These are phyloP conservation scores for Solanum microdontum DNA, from an alignment of 257 asterid species.

Conservation along the genomic window DNA sequence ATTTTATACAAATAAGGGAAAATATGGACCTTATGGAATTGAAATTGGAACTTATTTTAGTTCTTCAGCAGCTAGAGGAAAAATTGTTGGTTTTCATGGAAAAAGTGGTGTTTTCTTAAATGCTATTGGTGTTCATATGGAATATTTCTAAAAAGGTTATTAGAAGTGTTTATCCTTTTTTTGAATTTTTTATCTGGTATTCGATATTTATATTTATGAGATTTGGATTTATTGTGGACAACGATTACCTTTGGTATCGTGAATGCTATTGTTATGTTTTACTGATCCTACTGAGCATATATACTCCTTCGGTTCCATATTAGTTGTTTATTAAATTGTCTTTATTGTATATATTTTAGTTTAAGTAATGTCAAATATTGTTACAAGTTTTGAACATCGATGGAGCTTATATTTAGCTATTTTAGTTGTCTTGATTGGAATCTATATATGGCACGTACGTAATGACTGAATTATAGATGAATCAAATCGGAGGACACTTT, in stretches of 20 bases:
- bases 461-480: too few species aligned
- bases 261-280: too few species aligned
- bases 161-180: not conserved
- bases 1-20: not conserved
- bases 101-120: not conserved
- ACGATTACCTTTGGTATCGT: too few species aligned
- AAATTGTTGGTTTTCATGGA: constrained; percentile 8
- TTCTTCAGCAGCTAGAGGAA: not conserved
- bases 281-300: too few species aligned
- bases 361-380: too few species aligned
- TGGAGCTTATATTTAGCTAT: not conserved
- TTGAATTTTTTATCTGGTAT: not conserved
- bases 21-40: constrained; percentile 8
- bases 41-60: constrained; percentile 8
- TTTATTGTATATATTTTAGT: too few species aligned
- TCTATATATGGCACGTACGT: too few species aligned
- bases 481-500: not conserved
- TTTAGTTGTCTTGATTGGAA: not conserved
- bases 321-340: not conserved
- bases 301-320: not conserved
- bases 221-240: too few species aligned
- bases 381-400: not conserved
- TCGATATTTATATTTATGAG: not conserved
- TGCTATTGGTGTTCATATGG: constrained; percentile 7
- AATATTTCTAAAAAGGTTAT: not conserved